Evolutionary conservation across 805 yeast genomes (phyloP), one percentile per base, ranked within the genome.

Genomic region (Lipomyces anomalus): DNA sequence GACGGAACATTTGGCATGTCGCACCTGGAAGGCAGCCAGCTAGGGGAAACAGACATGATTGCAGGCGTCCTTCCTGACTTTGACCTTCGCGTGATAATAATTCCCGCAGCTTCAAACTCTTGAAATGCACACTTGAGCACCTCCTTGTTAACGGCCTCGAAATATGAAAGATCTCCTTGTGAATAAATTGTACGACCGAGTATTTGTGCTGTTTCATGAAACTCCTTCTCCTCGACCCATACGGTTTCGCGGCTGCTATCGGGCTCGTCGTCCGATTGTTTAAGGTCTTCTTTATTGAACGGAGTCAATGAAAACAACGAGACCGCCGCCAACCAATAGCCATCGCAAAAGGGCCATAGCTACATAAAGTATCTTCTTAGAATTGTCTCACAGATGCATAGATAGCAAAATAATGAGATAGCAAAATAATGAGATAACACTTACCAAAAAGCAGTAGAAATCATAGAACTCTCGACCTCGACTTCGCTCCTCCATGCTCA

Each of bases 331-430:
- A 67, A 53, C 71, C 72, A 69, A 57, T 65, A 69, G 7, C 72
- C 72, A 34, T 69, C 73, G 35, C 68, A 58, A 48, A 65, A 69
- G 2, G 73, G 73, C 73, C 73, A 69, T 22, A 69, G 57, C n/a
- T n/a, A n/a, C n/a, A n/a, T n/a, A n/a, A n/a, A n/a, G n/a, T n/a
- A n/a, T n/a, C n/a, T n/a, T n/a, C n/a, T n/a, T n/a, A n/a, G n/a
- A n/a, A n/a, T n/a, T n/a, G n/a, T n/a, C n/a, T n/a, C n/a, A n/a
- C n/a, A n/a, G n/a, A n/a, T n/a, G n/a, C n/a, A n/a, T n/a, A n/a
- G n/a, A n/a, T n/a, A n/a, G n/a, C n/a, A n/a, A n/a, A n/a, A n/a
- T n/a, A n/a, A n/a, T n/a, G n/a, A n/a, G n/a, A n/a, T n/a, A n/a
- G n/a, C n/a, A n/a, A n/a, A n/a, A n/a, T n/a, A n/a, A n/a, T n/a